These are phyloP conservation scores for Vitis cinerea DNA, from an alignment of 164 flowering plant genomes.

Conservation along the genomic window DNA sequence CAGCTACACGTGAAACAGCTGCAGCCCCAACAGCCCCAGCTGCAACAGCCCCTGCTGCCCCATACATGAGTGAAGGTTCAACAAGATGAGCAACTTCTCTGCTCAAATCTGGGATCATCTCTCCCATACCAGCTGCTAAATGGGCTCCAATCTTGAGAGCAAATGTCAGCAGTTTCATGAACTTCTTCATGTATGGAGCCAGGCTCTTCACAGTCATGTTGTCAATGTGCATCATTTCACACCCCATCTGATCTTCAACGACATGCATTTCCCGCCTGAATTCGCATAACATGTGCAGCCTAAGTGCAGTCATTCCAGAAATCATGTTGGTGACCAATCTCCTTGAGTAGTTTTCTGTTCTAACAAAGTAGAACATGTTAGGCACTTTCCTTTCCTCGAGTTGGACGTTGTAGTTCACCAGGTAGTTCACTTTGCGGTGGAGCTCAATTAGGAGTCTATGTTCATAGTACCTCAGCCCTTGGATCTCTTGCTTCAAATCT, in stretches of 20 bases:
- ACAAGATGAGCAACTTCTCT: slow-evolving; percentile 67
- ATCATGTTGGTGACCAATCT: slow-evolving; percentile 67
- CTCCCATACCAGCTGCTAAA: slow-evolving; percentile 84
- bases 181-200: slow-evolving; percentile 84
- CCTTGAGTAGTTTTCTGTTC: slow-evolving; percentile 80
- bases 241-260: slow-evolving; percentile 85
- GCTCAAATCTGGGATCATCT: slow-evolving; percentile 91
- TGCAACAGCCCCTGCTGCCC: slow-evolving; percentile 64
- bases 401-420: slow-evolving; percentile 67
- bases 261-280: slow-evolving; percentile 85
- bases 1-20: slow-evolving; percentile 30
- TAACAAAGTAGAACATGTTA: slow-evolving; percentile 84
- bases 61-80: slow-evolving; percentile 51
- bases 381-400: slow-evolving; percentile 91
- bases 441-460: slow-evolving; percentile 76
- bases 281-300: slow-evolving; percentile 89
- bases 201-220: slow-evolving; percentile 56
- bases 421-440: slow-evolving; percentile 68
- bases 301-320: slow-evolving; percentile 80
- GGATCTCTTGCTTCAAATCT: slow-evolving; percentile 92
- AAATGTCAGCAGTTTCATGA: slow-evolving; percentile 85
- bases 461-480: slow-evolving; percentile 85
- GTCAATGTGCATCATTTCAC: slow-evolving; percentile 84
- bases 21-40: slow-evolving; percentile 75
- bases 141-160: slow-evolving; percentile 90